A percentile compares a stretch with the other conserved stretches of the same genome.
Evolutionary conservation across 257 asterid species (phyloP).

Genomic region (Cinchona pubescens): DNA sequence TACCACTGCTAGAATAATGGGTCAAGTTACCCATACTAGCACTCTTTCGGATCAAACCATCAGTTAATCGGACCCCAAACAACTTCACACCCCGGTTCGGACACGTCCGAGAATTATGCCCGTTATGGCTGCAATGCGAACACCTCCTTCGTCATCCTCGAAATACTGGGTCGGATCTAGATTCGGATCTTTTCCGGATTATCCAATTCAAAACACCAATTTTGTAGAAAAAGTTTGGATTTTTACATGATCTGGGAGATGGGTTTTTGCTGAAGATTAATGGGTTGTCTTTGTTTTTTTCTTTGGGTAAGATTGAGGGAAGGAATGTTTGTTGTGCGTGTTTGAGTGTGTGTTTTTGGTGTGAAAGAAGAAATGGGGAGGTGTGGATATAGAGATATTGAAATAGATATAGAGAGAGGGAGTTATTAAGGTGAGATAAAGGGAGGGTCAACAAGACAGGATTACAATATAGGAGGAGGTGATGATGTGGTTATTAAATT

Average conservation of each 20-base stretch:
- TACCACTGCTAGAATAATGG: conserved; percentile 55
- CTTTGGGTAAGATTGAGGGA: conserved; percentile 9
- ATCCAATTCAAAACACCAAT: not conserved
- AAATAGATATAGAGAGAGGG: conserved; percentile 14
- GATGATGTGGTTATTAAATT: conserved; percentile 22
- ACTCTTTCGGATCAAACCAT: conserved; percentile 96
- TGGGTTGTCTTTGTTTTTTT: not conserved
- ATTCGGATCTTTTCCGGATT: not conserved
- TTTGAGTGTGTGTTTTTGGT: conserved; percentile 9
- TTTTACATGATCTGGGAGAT: conserved; percentile 10
- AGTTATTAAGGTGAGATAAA: not conserved
- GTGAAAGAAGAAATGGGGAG: conserved; percentile 1
- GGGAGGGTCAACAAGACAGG: conserved; percentile 10
- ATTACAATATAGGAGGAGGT: conserved; percentile 11
- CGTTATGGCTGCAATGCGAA: conserved; percentile 99
- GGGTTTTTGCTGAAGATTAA: not conserved
- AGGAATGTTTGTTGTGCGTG: not conserved
- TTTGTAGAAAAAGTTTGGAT: not conserved
- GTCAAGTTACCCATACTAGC: conserved; percentile 98
- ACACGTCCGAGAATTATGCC: conserved; percentile 95
- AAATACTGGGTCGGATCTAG: conserved; percentile 1
- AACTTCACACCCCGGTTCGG: conserved; percentile 99
- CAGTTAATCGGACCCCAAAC: conserved; percentile 96
- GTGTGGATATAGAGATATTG: conserved; percentile 1
- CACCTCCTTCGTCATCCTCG: conserved; percentile 84